Conservation (phyloP, 257 asterid genomes). For the Ilex aquifolium region DNA sequence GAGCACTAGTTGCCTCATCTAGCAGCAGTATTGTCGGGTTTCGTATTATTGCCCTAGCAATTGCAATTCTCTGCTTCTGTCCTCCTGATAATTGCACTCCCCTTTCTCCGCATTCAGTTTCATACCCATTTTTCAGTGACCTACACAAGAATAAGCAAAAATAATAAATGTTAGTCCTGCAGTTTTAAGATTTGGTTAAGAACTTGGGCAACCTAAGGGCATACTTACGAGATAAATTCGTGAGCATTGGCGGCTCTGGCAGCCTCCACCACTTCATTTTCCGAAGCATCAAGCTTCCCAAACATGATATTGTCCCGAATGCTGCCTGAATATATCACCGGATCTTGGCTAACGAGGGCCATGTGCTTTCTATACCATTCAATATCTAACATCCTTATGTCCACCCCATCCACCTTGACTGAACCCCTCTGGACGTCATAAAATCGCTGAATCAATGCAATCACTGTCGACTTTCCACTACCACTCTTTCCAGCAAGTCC, state of each 20-base stretch:
- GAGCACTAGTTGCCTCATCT: conserved; percentile 89
- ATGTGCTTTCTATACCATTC: conserved; percentile 60
- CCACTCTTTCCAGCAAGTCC: conserved; percentile 86
- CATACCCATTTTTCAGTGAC: conserved; percentile 61
- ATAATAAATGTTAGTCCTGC: not conserved
- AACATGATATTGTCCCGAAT: conserved; percentile 58
- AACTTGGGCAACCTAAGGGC: not conserved
- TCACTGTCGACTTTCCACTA: conserved; percentile 79
- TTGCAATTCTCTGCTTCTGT: conserved; percentile 76
- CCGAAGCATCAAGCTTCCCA: conserved; percentile 62
- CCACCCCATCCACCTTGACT: conserved; percentile 57
- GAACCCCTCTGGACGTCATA: conserved; percentile 56
- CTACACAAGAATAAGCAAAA: conserved; percentile 23
- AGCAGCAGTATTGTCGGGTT: conserved; percentile 52
- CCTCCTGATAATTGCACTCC: conserved; percentile 80
- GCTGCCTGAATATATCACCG: conserved; percentile 70
- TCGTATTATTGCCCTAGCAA: conserved; percentile 70
- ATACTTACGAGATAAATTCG: conserved; percentile 69
- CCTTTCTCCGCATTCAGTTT: conserved; percentile 74
- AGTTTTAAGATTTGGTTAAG: not conserved
- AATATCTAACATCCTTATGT: conserved; percentile 49
- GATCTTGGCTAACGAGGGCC: conserved; percentile 87
- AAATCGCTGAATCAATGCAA: conserved; percentile 65
- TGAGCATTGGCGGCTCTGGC: conserved; percentile 85
- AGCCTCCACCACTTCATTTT: conserved; percentile 58